Conservation (phyloP, 2,329 filamentous ascomycete species). For the Aspergillus niger region DNA sequence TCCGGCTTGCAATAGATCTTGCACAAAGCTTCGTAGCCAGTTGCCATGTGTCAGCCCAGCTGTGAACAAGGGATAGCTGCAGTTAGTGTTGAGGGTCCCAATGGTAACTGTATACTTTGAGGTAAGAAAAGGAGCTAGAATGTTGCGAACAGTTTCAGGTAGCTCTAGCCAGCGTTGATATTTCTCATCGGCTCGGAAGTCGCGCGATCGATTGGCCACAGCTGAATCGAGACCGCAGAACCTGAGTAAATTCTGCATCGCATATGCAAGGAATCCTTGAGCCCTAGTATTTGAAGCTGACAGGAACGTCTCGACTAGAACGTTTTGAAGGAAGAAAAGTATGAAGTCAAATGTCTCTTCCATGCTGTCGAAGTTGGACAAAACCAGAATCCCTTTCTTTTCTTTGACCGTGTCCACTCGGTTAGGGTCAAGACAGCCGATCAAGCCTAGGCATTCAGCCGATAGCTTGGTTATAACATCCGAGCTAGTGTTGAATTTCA, state of each 20-base stretch:
- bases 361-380: constrained; percentile 79
- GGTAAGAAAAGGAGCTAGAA: constrained; percentile 81
- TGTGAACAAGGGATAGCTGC: constrained; percentile 77
- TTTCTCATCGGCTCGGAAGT: constrained; percentile 60
- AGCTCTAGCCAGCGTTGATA: constrained; percentile 76
- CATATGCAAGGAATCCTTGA: constrained; percentile 89
- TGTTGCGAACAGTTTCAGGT: constrained; percentile 74
- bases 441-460: constrained; percentile 79
- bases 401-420: constrained; percentile 78
- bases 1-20: constrained; percentile 77
- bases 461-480: constrained; percentile 70
- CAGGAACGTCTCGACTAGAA: constrained; percentile 87
- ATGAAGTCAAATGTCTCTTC: constrained; percentile 84
- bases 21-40: constrained; percentile 80
- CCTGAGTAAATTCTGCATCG: constrained; percentile 87
- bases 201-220: constrained; percentile 53
- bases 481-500: constrained; percentile 73
- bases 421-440: constrained; percentile 91
- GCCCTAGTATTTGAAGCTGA: constrained; percentile 84
- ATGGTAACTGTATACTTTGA: constrained; percentile 77
- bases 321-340: constrained; percentile 79
- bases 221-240: constrained; percentile 71
- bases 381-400: constrained; percentile 78
- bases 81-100: constrained; percentile 55
- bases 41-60: constrained; percentile 68